phyloP scores from a whole-genome alignment of 2,329 filamentous ascomycete genomes.

The Diaporthe citriasiana region DNA sequence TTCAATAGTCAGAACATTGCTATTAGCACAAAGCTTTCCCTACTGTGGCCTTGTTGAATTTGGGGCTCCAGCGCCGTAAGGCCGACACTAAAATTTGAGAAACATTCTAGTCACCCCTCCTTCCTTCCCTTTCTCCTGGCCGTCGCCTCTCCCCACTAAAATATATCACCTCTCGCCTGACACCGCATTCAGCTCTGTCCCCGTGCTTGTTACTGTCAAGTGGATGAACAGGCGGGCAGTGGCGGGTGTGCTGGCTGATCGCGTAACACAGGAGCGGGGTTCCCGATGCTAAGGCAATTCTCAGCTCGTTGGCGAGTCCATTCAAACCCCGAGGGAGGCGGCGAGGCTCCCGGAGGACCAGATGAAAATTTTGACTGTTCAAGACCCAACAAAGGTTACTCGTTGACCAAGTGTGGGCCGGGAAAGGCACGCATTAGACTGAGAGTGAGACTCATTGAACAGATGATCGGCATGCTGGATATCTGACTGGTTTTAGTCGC shows the following conservation, averaged over 20 bases:
- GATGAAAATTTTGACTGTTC: background rate
- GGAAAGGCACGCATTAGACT: too few species aligned
- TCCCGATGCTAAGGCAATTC: background rate
- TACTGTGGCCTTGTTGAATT: background rate
- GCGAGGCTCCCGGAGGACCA: background rate
- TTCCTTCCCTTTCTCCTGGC: background rate
- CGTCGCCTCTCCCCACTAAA: too few species aligned
- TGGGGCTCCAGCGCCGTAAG: background rate
- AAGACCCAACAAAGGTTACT: too few species aligned
- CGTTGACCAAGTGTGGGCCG: background rate
- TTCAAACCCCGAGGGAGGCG: background rate
- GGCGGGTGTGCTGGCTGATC: slow-evolving; percentile 1
- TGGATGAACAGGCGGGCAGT: background rate
- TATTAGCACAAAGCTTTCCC: background rate
- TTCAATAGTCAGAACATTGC: background rate
- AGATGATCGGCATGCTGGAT: too few species aligned
- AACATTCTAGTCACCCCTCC: background rate
- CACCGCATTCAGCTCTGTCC: background rate
- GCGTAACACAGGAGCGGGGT: slow-evolving; percentile 21
- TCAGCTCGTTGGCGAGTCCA: too few species aligned
- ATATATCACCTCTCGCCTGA: background rate
- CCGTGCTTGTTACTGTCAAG: too few species aligned
- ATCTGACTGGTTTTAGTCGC: background rate
- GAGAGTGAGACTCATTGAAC: background rate
- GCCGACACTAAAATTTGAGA: background rate